Conservation (phyloP, 108 stramenopile species). For the Ochromonas danica region DNA sequence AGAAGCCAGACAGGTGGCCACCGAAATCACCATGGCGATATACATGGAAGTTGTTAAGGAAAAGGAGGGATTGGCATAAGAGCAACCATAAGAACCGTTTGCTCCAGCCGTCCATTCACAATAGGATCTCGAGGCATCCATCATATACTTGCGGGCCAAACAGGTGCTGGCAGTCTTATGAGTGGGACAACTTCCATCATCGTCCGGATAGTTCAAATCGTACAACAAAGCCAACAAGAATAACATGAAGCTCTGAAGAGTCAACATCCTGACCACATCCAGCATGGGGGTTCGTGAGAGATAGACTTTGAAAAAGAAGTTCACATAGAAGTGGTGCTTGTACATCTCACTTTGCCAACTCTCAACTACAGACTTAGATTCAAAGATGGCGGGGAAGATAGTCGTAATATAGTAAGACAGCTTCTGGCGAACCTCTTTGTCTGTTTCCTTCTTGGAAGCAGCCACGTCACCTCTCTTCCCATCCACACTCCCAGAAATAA, state of each 20-base stretch:
- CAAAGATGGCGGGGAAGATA: slow-evolving; percentile 7
- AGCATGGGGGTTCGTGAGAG: neutral
- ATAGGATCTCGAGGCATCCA: neutral
- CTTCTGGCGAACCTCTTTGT: slow-evolving; percentile 1
- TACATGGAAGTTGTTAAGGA: neutral
- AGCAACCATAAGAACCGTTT: neutral
- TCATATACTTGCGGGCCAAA: neutral
- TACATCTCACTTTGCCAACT: slow-evolving; percentile 1
- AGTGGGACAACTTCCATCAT: neutral
- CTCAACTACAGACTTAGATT: neutral
- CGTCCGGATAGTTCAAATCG: neutral
- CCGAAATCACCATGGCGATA: neutral
- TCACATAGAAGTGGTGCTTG: slow-evolving; percentile 10
- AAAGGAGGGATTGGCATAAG: neutral
- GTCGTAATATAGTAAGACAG: neutral
- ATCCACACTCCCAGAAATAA: neutral
- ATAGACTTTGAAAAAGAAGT: neutral
- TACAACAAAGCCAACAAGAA: slow-evolving; percentile 10
- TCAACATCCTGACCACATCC: neutral
- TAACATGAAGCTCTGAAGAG: neutral
- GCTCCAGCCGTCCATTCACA: neutral
- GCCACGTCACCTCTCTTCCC: neutral
- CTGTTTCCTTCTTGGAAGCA: no score
- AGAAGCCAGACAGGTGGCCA: neutral
- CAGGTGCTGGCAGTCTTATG: neutral